Evolutionary conservation across 129 eudicot species (phyloP), one percentile per base, ranked within the genome.

Genomic region (Kitagawia praeruptora): DNA sequence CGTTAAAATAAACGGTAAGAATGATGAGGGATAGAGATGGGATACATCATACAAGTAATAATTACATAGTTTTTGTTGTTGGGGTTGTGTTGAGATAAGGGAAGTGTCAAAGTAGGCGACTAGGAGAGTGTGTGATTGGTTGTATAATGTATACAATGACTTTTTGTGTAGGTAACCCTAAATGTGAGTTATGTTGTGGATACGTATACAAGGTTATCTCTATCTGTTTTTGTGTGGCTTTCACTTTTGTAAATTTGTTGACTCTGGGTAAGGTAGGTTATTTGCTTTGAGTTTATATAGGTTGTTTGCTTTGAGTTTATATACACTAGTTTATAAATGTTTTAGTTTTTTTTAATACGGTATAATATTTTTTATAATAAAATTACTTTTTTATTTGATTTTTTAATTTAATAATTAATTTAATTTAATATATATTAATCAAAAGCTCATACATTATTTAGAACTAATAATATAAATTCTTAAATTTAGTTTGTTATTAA

Each of bases 61-160:
- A 23, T 23, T 23, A 7, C 5, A 4, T 51, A 0, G 37, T 34
- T 34, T 34, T 34, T 34, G 37, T 6, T 23, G 5, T 38, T 70
- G 11, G 14, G 15, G 45, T 69, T 14, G 41, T 69, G 18, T 34
- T 23, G 45, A 27, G 70, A 81, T 12, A 70, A 56, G 63, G 58
- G 47, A 28, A 61, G 66, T 78, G 84, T 81, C 84, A 81, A 81
- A 81, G 46, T 73, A 81, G 84, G 79, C 79, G 84, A 42, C 80
- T 81, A 8, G n/a, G 12, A n/a, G 67, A 23, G 67, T 2, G 67
- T 58, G 34, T 58, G 67, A 58, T 58, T 58, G 67, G 67, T 58
- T 58, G 4, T 58, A 23, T 0, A 49, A 49, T 49, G 56, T 16
- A 5, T 47, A 14, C n/a, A 7, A 21, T 39, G 27, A 54, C 64